Evolutionary conservation across 495 filamentous ascomycete genomes (phyloP).

Genomic region (Margaritispora aquatica): DNA sequence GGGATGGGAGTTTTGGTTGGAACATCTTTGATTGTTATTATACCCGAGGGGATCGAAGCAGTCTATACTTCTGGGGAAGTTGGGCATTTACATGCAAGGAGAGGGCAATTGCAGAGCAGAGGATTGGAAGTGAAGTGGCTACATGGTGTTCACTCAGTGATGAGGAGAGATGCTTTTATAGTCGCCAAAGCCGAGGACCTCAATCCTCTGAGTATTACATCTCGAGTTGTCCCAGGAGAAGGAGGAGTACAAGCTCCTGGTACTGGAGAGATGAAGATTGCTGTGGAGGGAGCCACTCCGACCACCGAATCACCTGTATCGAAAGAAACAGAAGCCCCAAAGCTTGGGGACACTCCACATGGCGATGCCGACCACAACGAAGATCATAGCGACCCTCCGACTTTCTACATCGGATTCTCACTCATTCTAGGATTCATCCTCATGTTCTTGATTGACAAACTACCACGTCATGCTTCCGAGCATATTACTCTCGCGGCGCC

Average conservation of each 20-base stretch:
- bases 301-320: slow-evolving; percentile 5
- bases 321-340: slow-evolving; percentile 22
- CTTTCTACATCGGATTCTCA: slow-evolving; percentile 70
- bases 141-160: slow-evolving; percentile 4
- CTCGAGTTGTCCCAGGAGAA: slow-evolving; percentile 18
- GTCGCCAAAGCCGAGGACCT: background rate
- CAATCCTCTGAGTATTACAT: background rate
- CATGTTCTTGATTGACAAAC: slow-evolving; percentile 93
- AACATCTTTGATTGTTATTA: slow-evolving; percentile 92
- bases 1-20: slow-evolving; percentile 93
- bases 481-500: slow-evolving; percentile 44
- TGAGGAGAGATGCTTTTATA: background rate
- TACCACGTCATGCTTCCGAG: slow-evolving; percentile 64
- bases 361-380: slow-evolving; percentile 6
- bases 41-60: slow-evolving; percentile 93
- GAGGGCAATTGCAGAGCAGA: slow-evolving; percentile 3
- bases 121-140: slow-evolving; percentile 9
- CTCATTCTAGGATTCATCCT: slow-evolving; percentile 85
- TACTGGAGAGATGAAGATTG: background rate
- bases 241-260: background rate
- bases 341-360: background rate
- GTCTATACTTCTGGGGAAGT: slow-evolving; percentile 48
- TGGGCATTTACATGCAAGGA: slow-evolving; percentile 14
- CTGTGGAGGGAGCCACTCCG: background rate
- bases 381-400: slow-evolving; percentile 38